Conservation (phyloP, 2,329 filamentous ascomycete genomes). For the Alternaria ethzedia region DNA sequence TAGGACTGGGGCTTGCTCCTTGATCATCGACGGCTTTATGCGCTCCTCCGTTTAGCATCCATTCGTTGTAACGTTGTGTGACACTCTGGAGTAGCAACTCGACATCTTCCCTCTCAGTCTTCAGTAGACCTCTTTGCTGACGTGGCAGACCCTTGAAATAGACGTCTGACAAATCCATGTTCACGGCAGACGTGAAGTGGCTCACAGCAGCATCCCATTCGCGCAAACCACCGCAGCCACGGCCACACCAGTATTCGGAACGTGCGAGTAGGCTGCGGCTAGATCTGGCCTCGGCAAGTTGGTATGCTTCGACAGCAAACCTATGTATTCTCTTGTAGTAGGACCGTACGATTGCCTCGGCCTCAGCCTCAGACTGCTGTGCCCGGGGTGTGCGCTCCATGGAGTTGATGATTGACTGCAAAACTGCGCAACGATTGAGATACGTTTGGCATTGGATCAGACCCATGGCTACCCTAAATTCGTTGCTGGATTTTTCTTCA, state of each 20-base stretch:
- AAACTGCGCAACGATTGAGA: slow-evolving; percentile 22
- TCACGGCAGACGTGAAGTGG: slow-evolving; percentile 16
- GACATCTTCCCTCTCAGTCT: slow-evolving; percentile 12
- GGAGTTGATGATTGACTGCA: slow-evolving; percentile 5
- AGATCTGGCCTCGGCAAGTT: slow-evolving; percentile 12
- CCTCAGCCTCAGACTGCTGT: neutral
- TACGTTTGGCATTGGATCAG: slow-evolving; percentile 10
- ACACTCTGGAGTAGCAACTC: slow-evolving; percentile 7
- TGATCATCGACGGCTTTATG: neutral
- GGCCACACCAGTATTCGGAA: slow-evolving; percentile 28
- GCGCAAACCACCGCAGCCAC: slow-evolving; percentile 13
- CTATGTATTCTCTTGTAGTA: slow-evolving; percentile 6
- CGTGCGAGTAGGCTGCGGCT: slow-evolving; percentile 19
- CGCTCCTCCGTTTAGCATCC: neutral
- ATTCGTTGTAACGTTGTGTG: neutral
- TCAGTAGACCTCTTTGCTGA: neutral
- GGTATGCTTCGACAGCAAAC: slow-evolving; percentile 10
- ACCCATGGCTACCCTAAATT: neutral
- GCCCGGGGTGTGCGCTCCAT: slow-evolving; percentile 2
- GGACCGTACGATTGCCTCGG: neutral
- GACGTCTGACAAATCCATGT: slow-evolving; percentile 6
- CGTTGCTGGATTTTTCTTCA: neutral
- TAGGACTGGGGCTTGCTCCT: neutral
- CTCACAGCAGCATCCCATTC: slow-evolving; percentile 12
- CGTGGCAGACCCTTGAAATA: neutral